Base-by-base conservation (phyloP, 192 early-diverging fungal genomes). In the Backusella luteola region DNA sequence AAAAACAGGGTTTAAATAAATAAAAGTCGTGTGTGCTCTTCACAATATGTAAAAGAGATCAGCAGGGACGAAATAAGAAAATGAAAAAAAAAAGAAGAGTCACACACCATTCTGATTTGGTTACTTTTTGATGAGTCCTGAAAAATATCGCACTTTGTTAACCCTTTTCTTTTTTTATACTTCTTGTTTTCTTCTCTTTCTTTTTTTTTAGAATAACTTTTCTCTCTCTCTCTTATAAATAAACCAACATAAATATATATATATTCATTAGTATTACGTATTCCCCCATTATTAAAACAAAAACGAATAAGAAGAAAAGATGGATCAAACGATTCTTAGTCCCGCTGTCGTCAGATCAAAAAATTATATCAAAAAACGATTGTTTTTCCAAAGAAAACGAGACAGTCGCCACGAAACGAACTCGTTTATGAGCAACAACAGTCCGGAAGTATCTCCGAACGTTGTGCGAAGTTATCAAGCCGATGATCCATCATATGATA, bases 401-500 rank as follows among this genome's bases (percentile, higher is more conserved):
- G 21, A 59, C 21, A 59, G 23, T 59, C 21, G 21, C 21, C 23
- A 59, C 9, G 53, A 59, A 59, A 12, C 17, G 21, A 59, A 59
- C 14, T 23, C 53, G 2, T 59, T 59, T 59, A 59, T 59, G 53
- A 59, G 23, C 21, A 59, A 7, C 3, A 59, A 12, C 17, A 59
- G 21, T 26, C 53, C 53, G 53, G 53, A 59, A 59, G 21, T 59
- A 21, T 59, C 53, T 59, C 53, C 53, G 53, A 59, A 59, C 8
- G 53, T 59, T 23, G 53, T 59, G 53, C 53, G 53, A 59, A 59
- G 21, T 26, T 59, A 59, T 59, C 53, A 59, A 59, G 23, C 8
- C 11, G 53, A 59, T 59, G 53, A 59, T 59, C 53, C 53, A 59
- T 59, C 53, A 59, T 59, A 59, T 59, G 53, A 59, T 26, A 59